Conservation (phyloP, 2,329 filamentous ascomycete species). For the Lachnum nothofagi region DNA sequence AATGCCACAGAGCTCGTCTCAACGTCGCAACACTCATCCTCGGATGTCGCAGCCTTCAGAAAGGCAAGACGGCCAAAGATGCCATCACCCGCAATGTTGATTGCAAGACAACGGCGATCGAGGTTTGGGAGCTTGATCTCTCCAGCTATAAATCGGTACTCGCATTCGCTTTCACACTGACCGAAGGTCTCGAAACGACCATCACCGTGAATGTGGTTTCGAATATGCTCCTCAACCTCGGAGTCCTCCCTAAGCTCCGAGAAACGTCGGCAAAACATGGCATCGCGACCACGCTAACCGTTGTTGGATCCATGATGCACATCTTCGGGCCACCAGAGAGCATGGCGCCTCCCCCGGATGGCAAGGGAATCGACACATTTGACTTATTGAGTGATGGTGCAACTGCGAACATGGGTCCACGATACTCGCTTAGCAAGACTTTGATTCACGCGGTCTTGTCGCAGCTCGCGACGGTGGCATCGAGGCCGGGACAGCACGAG, state of each 20-base stretch:
- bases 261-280: constrained; percentile 26
- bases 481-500: too few relatives aligned
- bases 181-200: constrained; percentile 38
- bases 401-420: constrained; percentile 4
- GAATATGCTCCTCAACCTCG: constrained; percentile 41
- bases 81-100: constrained; percentile 31
- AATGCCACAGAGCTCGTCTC: constrained; percentile 33
- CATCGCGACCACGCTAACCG: constrained; percentile 1
- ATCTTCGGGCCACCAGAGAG: too few relatives aligned
- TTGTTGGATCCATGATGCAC: constrained; percentile 12
- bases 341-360: not conserved
- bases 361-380: constrained; percentile 2
- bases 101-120: constrained; percentile 3
- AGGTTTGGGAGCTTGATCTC: constrained; percentile 19
- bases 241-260: constrained; percentile 40
- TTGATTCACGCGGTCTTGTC: constrained; percentile 42
- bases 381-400: constrained; percentile 1
- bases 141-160: constrained; percentile 11
- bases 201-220: constrained; percentile 45
- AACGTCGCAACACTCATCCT: constrained; percentile 35
- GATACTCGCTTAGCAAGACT: constrained; percentile 44
- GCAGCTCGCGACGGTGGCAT: constrained; percentile 33
- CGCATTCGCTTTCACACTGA: constrained; percentile 8
- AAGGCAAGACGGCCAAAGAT: constrained; percentile 39
- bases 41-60: constrained; percentile 34